Base-by-base conservation (phyloP, 345 rosid species). In the Rhodamnia rubescens region DNA sequence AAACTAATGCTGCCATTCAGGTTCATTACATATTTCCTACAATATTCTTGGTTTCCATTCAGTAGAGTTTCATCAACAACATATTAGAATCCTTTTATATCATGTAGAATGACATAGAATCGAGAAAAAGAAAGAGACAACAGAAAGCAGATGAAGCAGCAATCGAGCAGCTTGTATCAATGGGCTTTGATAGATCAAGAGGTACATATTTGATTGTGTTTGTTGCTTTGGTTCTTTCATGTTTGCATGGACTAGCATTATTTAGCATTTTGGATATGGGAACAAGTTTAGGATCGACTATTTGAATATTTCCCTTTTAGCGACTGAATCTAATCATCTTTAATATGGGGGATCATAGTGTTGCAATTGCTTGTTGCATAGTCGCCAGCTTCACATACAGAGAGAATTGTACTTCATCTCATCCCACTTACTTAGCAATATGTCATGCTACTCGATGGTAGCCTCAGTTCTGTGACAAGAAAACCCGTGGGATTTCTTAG, bases 141-240 rank as follows among this genome's bases (percentile, higher is more conserved):
- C 86, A 29, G 90, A 87, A 85, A 84, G 57, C 87, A 42, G 86
- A 85, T 52, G 83, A 86, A 75, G 87, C 89, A 55, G 87, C 82
- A 59, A 85, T 93, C 16, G 94, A 95, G 87, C 90, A 85, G 87
- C 96, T 95, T 86, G 96, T 95, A 29, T 86, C 93, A 32, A 97
- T 95, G 99, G 99, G 99, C n/a, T 97, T 95, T 86, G 98, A 91
- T 88, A 91, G 94, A 89, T 90, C 93, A 59, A 88, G 84, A 85
- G 99, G 99, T 95, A 91, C 44, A 51, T 44, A 75, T 81, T 26
- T 75, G 53, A 7, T 53, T 56, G 53, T 80, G 44, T 44, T 53
- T 49, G 49, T 49, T 27, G 51, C 29, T 51, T 42, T 81, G 42
- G 20, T 53, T 50, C 55, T 52, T 69, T 74, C 54, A 57, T 4